Base-by-base conservation (phyloP, 176 grass and related monocot genomes). In the Ananas comosus region DNA sequence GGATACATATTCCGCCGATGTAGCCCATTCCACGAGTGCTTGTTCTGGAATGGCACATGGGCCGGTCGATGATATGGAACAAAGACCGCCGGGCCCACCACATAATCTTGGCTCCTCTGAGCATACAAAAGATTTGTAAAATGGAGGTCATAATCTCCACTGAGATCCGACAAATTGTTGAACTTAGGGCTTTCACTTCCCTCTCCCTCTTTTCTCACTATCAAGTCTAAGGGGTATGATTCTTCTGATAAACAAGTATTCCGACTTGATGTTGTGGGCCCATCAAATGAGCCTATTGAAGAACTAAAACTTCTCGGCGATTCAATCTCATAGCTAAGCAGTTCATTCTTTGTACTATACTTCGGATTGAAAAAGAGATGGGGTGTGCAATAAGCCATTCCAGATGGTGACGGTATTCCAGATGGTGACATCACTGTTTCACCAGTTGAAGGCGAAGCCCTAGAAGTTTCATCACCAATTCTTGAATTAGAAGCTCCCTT, bases 61-160 rank as follows among this genome's bases (percentile, higher is more conserved):
- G 88, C 58, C 53, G 76, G 61, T 11, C 50, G 23, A 47, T 50
- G 66, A 64, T 80, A 59, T 71, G 65, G 82, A 81, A 80, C 75
- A 70, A 77, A 65, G 70, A 68, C 49, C 24, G 78, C 49, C 24
- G 78, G 72, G 74, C 48, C 72, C 13, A 33, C 14, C 33, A 52
- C 57, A 61, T 53, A 79, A 51, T 85, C 85, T 71, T 82, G 81
- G 19, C 28, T 82, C 24, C 61, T 50, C 59, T 76, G 12, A 11
- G 84, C 89, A 71, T 72, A 85, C 18, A 51, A 25, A 71, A 96
- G 83, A 89, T 89, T 89, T 51, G 22, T 72, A 14, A 61, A 72
- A 81, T 92, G 71, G 63, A 71, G 17, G 21, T 9, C 1, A 12
- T 68, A 71, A 64, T 96, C 80, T 64, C 93, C 89, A 29, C 68